Evolutionary conservation across 2,329 filamentous ascomycete genomes (phyloP), one percentile per base, ranked within the genome.

Genomic region (Epichloe typhina): DNA sequence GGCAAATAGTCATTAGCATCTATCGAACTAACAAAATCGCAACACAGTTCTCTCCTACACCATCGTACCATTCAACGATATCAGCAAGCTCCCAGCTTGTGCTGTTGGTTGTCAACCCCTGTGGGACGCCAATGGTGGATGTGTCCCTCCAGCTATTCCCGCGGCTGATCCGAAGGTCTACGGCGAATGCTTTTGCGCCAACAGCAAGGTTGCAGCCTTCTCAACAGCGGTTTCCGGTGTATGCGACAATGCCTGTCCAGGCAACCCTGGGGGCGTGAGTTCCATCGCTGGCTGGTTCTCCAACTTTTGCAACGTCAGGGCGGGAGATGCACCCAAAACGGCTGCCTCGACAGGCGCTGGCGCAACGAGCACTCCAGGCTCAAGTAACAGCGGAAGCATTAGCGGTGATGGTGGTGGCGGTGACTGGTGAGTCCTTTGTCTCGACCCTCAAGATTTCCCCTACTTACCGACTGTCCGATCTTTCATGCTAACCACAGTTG

Each of bases 131-230:
- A 86, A 89, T 61, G 76, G 76, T 44, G 79, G 73, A 54, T 94
- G 88, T 66, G 75, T 84, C 1, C 83, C 84, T 3, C 77, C 76
- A 4, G 72, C 68, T 23, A 71, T 66, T 3, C 64, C 75, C 5
- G 64, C 67, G 6, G 72, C 73, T 47, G 71, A 73, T 46, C 64
- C 74, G 40, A 60, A 65, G 19, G 75, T 72, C 42, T 87, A 84
- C 64, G 72, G 79, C 48, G 71, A 73, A 37, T 94, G 88, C 68
- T 89, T 94, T 69, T 95, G 88, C 69, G 69, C 74, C 58, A 80
- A 84, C 47, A 56, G 72, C 12, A 69, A 74, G 21, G 73, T 93
- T 3, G 68, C 73, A 4, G 65, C 73, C 8, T 80, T 88, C 51
- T 75, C 77, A 35, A 68, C 70, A 11, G 52, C 41, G 5, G 72